phyloP scores from a whole-genome alignment of 306 rosid genomes.

The Vicia sativa region DNA sequence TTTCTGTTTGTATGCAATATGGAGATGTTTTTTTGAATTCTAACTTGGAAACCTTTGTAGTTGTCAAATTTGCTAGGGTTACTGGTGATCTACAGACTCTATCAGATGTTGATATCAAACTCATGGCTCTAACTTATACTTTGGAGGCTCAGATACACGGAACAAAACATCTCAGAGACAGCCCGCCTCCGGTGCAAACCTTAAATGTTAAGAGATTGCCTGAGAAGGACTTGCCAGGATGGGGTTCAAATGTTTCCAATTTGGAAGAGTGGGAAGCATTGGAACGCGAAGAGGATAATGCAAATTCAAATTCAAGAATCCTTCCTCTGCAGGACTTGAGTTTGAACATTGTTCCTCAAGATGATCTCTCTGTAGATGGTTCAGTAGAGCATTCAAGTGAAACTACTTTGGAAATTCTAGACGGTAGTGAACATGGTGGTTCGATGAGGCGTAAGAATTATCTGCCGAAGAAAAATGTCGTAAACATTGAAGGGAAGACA shows the following conservation, averaged over 20 bases:
- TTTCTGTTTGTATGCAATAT: not conserved
- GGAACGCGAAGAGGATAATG: conserved; percentile 55
- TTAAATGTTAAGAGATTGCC: conserved; percentile 74
- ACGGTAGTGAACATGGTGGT: conserved; percentile 37
- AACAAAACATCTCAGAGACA: conserved; percentile 67
- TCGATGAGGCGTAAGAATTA: conserved; percentile 50
- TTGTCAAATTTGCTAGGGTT: conserved; percentile 80
- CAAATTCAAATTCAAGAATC: conserved; percentile 57
- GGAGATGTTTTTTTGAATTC: conserved; percentile 1
- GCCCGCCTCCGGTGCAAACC: conserved; percentile 73
- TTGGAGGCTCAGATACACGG: conserved; percentile 88
- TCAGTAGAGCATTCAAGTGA: conserved; percentile 42
- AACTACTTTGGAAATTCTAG: conserved; percentile 47
- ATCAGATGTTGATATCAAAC: conserved; percentile 86
- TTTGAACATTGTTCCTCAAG: conserved; percentile 59
- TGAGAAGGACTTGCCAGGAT: conserved; percentile 93
- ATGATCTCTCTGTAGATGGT: conserved; percentile 48
- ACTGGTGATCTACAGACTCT: conserved; percentile 96
- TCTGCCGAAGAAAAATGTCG: conserved; percentile 61
- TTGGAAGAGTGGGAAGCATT: conserved; percentile 90
- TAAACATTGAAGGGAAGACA: conserved; percentile 76
- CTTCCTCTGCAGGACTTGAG: conserved; percentile 82
- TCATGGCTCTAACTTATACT: conserved; percentile 73
- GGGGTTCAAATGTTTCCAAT: conserved; percentile 93
- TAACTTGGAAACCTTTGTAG: conserved; percentile 42